Evolutionary conservation across 495 filamentous ascomycete genomes (phyloP), one percentile per base, ranked within the genome.

Genomic region (Glarea lozoyensis): DNA sequence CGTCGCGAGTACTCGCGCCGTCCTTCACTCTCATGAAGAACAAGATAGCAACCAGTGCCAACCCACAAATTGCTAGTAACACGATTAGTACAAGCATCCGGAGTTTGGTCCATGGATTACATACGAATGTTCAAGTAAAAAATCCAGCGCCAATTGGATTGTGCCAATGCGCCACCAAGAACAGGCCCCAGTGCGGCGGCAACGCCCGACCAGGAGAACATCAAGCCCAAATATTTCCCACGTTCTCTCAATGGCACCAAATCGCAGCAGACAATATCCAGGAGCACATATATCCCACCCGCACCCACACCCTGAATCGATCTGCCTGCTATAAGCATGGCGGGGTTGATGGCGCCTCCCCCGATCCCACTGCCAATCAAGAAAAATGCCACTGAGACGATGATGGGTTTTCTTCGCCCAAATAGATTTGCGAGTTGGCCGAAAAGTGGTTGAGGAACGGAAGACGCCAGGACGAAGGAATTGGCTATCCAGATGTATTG

Each of bases 221-320:
- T 57, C 42, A 67, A 61, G 42, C 60, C 65, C 20, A 60, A 51
- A 40, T 61, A 79, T 71, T 50, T 79, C 65, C 47, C 82, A 63
- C 85, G 76, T 75, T 57, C 58, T 46, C 60, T 65, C 17, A 41
- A 22, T 5, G 42, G 41, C 11, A 90, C 87, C 38, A 90, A 52
- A 63, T 94, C 87, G 12, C 77, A 76, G 41, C 92, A 86, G 48
- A 72, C 73, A 38, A 93, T 86, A 52, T 90, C 86, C 16, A 83
- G 79, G 46, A 93, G 58, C 15, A 85, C 76, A 16, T 88, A 67
- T 31, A 88, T 73, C 1, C 88, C 87, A 44, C 88, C 88, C 23
- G 79, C 84, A 3, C 86, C 88, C 10, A 81, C 60, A 40, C 87
- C 88, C 60, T 94, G 87, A 31, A 94, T 63, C 0, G 80, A 76